Conservation (phyloP, 225 moss, liverwort and hornwort genomes). For the Pseudoscleropodium purum region DNA sequence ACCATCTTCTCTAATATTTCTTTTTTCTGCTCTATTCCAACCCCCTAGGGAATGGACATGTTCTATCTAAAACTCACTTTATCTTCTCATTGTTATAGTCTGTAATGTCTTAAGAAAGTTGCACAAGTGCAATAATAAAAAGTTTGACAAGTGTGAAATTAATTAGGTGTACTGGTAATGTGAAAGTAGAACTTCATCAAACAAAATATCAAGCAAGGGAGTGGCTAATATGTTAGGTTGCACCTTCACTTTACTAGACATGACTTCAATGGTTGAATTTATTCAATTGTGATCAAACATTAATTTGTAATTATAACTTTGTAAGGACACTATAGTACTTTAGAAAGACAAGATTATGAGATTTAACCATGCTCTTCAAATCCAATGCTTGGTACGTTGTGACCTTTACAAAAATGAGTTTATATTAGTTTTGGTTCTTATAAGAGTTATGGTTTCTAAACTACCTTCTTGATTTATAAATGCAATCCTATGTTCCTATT, state of each 20-base stretch:
- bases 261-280: background rate
- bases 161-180: background rate
- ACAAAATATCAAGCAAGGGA: background rate
- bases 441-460: background rate
- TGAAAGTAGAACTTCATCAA: background rate
- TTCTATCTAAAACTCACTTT: background rate
- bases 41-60: background rate
- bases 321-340: background rate
- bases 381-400: background rate
- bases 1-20: background rate
- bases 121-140: background rate
- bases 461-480: background rate
- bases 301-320: too few species aligned
- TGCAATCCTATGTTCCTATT: background rate
- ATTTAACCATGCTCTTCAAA: too few species aligned
- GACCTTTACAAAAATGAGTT: background rate
- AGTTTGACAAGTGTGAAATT: background rate
- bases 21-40: background rate
- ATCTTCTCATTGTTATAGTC: background rate
- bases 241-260: background rate
- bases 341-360: background rate
- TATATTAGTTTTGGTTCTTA: background rate
- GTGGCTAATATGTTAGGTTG: background rate
- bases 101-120: background rate
- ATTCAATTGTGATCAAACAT: background rate